phyloP scores from a whole-genome alignment of 345 rosid species.

The Tarenaya hassleriana region DNA sequence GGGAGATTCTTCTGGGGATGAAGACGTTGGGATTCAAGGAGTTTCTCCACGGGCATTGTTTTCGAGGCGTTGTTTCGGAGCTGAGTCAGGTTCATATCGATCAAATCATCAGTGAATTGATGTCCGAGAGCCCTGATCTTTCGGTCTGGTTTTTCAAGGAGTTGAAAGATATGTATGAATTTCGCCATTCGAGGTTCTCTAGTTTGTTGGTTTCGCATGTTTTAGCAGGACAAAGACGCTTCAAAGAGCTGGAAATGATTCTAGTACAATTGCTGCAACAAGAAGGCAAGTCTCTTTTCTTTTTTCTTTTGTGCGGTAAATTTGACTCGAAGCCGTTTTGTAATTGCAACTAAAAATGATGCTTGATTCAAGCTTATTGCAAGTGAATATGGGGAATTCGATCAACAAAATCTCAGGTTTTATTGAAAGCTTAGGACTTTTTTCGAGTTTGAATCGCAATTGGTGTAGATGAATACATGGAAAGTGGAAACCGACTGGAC shows the following conservation, averaged over 20 bases:
- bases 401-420: not conserved
- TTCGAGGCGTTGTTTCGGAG: slow-evolving; percentile 30
- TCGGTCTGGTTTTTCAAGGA: slow-evolving; percentile 45
- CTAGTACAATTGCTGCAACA: slow-evolving; percentile 44
- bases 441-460: not conserved
- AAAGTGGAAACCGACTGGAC: not conserved
- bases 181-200: slow-evolving; percentile 50
- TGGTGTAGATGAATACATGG: not conserved
- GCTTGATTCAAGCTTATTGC: too few species aligned
- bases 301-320: not conserved
- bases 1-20: slow-evolving; percentile 39
- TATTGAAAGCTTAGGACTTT: slow-evolving; percentile 1
- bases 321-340: not conserved
- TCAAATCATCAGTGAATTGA: slow-evolving; percentile 37
- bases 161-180: slow-evolving; percentile 44
- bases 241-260: slow-evolving; percentile 43
- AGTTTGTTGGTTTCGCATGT: slow-evolving; percentile 47
- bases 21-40: slow-evolving; percentile 38
- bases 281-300: slow-evolving; percentile 41
- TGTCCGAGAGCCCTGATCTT: slow-evolving; percentile 37
- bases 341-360: too few species aligned
- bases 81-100: slow-evolving; percentile 46
- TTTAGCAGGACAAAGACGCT: slow-evolving; percentile 43
- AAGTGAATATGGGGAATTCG: too few species aligned
- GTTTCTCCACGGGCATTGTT: slow-evolving; percentile 32